Evolutionary conservation across 2,329 filamentous ascomycete species (phyloP).

Genomic region (Penicillium rolfsii): DNA sequence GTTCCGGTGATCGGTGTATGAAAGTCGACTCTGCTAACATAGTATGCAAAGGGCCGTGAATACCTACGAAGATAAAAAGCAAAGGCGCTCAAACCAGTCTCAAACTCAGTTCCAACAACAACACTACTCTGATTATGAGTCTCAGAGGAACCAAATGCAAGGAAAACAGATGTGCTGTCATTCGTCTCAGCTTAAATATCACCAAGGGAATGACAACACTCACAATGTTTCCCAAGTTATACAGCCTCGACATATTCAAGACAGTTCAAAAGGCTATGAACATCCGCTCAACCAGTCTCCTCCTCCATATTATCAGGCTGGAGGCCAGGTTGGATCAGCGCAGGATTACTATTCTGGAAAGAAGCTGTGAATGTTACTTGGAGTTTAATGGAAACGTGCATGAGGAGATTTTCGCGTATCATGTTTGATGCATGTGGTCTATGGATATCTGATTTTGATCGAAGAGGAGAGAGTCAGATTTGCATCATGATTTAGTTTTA

Average conservation of each 20-base stretch:
- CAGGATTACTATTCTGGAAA: constrained; percentile 12
- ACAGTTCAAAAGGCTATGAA: background rate
- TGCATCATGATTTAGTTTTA: background rate
- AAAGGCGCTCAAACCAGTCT: constrained; percentile 7
- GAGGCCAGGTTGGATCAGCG: constrained; percentile 2
- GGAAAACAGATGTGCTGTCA: constrained; percentile 1
- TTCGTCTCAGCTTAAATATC: background rate
- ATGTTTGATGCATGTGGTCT: background rate
- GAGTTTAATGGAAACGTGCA: background rate
- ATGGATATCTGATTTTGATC: background rate
- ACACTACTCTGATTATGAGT: background rate
- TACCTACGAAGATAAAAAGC: constrained; percentile 17
- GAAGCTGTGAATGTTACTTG: background rate
- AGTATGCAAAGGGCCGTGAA: constrained; percentile 13
- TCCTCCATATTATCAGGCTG: background rate
- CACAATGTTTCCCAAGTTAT: background rate
- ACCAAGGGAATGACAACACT: background rate
- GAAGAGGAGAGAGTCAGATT: background rate
- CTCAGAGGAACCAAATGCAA: constrained; percentile 9
- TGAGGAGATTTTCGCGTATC: background rate
- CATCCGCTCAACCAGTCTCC: background rate
- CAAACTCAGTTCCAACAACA: constrained; percentile 3
- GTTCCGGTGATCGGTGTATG: background rate
- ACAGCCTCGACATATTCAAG: background rate
- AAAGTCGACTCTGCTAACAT: background rate